Evolutionary conservation across 1,284 basidiomycete species (phyloP), one percentile per base, ranked within the genome.

Genomic region (Tilletiaria anomala): DNA sequence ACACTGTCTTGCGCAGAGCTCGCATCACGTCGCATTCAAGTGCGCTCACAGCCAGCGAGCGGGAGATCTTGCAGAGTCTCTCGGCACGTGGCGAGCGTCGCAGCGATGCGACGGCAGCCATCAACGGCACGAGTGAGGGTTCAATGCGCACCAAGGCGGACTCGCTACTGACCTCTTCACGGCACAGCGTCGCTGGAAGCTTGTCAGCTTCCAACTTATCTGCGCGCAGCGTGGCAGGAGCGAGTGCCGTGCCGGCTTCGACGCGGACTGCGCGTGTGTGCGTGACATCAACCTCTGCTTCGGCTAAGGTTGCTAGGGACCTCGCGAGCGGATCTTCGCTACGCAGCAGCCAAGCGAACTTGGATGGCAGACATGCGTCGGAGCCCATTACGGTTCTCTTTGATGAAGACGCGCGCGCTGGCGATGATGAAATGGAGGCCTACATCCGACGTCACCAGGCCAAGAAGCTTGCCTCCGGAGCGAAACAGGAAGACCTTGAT

Each of bases 381-480:
- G n/a, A n/a, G n/a, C n/a, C n/a, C 22, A 26, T 37, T 12, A 23
- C 20, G 36, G 29, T 24, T 14, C 24, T 6, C 36, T 37, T 37
- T 23, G 59, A 63, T 50, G 91, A 97, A 49, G 93, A 97, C 53
- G 88, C 96, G 68, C 47, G 80, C 1, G 69, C 81, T 11, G 93
- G 84, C 16, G 93, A 99, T 61, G 85, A 88, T 49, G 93, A 99
- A 71, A 97, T 99, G 91, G 72, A 83, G 58, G 80, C 83, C 47
- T 97, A 94, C 67, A 86, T 96, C 47, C 76, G 78, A 52, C 76
- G 88, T 22, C 83, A 93, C 55, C 82, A 88, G 53, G 78, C 82
- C 11, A 85, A 86, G 71, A 86, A 83, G 67, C 69, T 89, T 42
- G 82, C 86, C 2, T 74, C 75, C 15, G 87, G 88, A 26, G 60